Conservation (phyloP, 2,329 filamentous ascomycete genomes). For the Ceratocystis harringtonii region DNA sequence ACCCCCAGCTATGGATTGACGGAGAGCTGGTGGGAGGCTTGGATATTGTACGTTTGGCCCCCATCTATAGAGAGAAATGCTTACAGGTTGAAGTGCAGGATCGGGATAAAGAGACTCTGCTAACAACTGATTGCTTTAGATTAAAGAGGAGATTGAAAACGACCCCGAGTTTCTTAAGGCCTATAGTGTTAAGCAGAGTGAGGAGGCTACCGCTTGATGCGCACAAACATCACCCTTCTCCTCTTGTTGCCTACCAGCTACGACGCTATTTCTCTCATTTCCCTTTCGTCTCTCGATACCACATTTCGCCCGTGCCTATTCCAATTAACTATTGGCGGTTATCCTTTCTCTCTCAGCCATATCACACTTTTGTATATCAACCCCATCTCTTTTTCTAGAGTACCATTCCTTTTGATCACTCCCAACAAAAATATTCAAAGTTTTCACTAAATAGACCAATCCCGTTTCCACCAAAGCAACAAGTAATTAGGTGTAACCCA, state of each 20-base stretch:
- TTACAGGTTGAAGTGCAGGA: too few species aligned
- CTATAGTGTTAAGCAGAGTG: constrained; percentile 42
- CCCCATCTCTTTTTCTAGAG: neutral
- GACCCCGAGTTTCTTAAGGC: constrained; percentile 69
- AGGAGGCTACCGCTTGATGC: constrained; percentile 23
- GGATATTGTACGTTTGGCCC: constrained; percentile 62
- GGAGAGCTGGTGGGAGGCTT: constrained; percentile 85
- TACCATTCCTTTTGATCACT: neutral
- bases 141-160: constrained; percentile 83
- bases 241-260: neutral
- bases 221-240: neutral
- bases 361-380: constrained; percentile 3
- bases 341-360: neutral
- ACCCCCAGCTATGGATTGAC: constrained; percentile 82
- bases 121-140: constrained; percentile 34
- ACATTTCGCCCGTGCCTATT: neutral
- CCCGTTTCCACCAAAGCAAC: neutral
- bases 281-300: constrained; percentile 6
- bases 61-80: too few species aligned
- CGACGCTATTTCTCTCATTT: neutral
- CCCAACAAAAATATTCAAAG: neutral
- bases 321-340: neutral
- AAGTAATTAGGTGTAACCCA: neutral
- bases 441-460: constrained; percentile 5
- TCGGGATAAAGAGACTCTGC: neutral